Base-by-base conservation (phyloP, 2,329 filamentous ascomycete species). In the Coniochaeta sp. region DNA sequence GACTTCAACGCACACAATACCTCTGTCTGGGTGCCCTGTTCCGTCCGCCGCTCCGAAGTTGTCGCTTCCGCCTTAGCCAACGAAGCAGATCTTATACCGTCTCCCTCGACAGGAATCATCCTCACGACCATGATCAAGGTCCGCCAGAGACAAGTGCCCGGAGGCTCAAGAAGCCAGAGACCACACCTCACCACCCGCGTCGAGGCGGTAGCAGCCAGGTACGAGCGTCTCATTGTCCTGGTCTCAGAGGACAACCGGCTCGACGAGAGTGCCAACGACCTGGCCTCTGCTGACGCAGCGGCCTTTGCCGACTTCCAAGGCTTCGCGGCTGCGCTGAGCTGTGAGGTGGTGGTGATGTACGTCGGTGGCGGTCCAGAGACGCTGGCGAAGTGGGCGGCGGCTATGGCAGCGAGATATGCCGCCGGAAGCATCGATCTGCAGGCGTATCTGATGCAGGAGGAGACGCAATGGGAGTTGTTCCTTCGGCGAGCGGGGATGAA, bases 1-100 rank as follows among this genome's bases (percentile, higher is more conserved):
- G 58, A 67, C 50, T 63, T 64, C 54, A 48, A 53, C 30, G 58
- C 52, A 4, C 55, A 61, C 52, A 57, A 59, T 33, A 56, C 56
- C 1, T 52, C 51, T 5, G 42, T 47, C 22, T 62, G 56, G 61
- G n/a, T 49, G 8, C 56, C 57, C 8, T 60, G 60, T n/a, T 58
- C 56, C 1, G 53, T 59, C 33, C 45, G 42, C 4, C 52, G 51
- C 4, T 53, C 55, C 2, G 56, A 55, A 26, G 28, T n/a, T n/a
- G n/a, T 8, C 38, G 53, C 60, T 4, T 74, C 71, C 0, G 56
- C 68, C 0, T 64, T 78, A 1, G 67, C 68, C 1, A 68, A 72
- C 6, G 86, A 90, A 63, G 85, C 88, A 3, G 91, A 96, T 59
- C 67, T 96, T 3, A 78, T 86, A 1, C 60, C 91, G 5, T 88